Percentiles rank a stretch among this genome's conserved stretches.
Conservation (phyloP, 805 yeast genomes). For the Myxozyma mucilagina region DNA sequence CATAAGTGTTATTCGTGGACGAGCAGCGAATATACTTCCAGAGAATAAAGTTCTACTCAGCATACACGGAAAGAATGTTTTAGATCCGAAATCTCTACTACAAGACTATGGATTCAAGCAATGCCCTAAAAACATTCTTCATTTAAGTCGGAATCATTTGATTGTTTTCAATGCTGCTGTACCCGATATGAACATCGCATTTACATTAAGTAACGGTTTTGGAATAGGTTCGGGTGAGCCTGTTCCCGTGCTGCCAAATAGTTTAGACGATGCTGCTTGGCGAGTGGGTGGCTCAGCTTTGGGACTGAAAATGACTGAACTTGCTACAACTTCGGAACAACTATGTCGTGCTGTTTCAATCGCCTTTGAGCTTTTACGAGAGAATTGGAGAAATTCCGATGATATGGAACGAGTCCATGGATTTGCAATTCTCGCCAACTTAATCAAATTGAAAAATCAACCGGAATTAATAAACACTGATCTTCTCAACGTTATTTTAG, state of each 20-base stretch:
- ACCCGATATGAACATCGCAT: slow-evolving; percentile 30
- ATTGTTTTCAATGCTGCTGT: slow-evolving; percentile 25
- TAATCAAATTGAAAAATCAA: slow-evolving; percentile 51
- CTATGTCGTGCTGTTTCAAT: slow-evolving; percentile 44
- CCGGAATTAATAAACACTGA: slow-evolving; percentile 40
- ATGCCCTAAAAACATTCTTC: slow-evolving; percentile 16
- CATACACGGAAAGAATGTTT: slow-evolving; percentile 31
- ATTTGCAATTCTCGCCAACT: slow-evolving; percentile 56
- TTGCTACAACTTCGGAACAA: slow-evolving; percentile 41
- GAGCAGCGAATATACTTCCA: slow-evolving; percentile 29
- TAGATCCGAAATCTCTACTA: slow-evolving; percentile 12
- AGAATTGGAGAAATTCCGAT: slow-evolving; percentile 52
- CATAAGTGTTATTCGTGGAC: slow-evolving; percentile 31
- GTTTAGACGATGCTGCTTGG: slow-evolving; percentile 35
- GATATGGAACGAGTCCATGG: slow-evolving; percentile 65
- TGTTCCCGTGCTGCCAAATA: slow-evolving; percentile 22
- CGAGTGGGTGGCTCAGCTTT: slow-evolving; percentile 54
- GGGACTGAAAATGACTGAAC: slow-evolving; percentile 50
- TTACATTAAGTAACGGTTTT: slow-evolving; percentile 21
- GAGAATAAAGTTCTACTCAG: slow-evolving; percentile 28
- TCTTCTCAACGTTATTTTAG: slow-evolving; percentile 51
- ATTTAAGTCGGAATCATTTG: slow-evolving; percentile 26
- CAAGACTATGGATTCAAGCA: slow-evolving; percentile 25
- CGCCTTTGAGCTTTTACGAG: slow-evolving; percentile 48
- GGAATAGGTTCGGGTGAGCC: slow-evolving; percentile 32